Evolutionary conservation across 2,329 filamentous ascomycete species (phyloP).

Genomic region (Colletotrichum echinochloae): DNA sequence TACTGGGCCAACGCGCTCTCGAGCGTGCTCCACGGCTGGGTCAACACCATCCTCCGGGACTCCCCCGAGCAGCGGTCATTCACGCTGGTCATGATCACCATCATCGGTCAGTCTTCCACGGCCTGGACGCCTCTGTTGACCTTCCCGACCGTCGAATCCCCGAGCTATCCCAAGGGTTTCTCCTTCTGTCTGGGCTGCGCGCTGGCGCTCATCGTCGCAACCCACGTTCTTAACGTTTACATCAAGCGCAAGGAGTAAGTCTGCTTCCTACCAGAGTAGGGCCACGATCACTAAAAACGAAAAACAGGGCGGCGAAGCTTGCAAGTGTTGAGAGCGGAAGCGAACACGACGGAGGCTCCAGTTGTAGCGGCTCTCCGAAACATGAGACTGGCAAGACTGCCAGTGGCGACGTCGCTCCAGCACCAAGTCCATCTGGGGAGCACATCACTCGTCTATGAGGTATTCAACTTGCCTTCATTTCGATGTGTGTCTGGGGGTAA

Average conservation of each 20-base stretch:
- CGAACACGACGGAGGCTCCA: neutral
- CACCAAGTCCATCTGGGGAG: slow-evolving; percentile 3
- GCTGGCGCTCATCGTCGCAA: slow-evolving; percentile 31
- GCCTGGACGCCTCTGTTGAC: slow-evolving; percentile 67
- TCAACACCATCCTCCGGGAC: slow-evolving; percentile 35
- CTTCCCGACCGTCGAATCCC: slow-evolving; percentile 60
- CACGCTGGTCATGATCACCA: slow-evolving; percentile 37
- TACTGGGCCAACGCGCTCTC: slow-evolving; percentile 35
- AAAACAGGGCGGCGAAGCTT: slow-evolving; percentile 11
- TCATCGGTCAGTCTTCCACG: slow-evolving; percentile 65
- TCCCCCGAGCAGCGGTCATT: slow-evolving; percentile 35
- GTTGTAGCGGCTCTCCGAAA: neutral
- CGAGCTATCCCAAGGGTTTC: slow-evolving; percentile 57
- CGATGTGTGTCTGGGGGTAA: neutral
- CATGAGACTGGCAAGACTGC: neutral
- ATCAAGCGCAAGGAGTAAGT: slow-evolving; percentile 40
- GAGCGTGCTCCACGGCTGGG: slow-evolving; percentile 37
- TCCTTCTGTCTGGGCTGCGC: slow-evolving; percentile 50
- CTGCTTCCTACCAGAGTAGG: rapidly evolving
- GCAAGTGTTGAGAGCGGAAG: slow-evolving; percentile 3
- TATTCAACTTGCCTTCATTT: neutral
- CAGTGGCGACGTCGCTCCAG: neutral
- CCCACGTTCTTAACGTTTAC: slow-evolving; percentile 37
- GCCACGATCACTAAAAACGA: neutral
- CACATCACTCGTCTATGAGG: neutral